Base-by-base conservation (phyloP, 257 asterid genomes). In the Oldenlandia corymbosa region DNA sequence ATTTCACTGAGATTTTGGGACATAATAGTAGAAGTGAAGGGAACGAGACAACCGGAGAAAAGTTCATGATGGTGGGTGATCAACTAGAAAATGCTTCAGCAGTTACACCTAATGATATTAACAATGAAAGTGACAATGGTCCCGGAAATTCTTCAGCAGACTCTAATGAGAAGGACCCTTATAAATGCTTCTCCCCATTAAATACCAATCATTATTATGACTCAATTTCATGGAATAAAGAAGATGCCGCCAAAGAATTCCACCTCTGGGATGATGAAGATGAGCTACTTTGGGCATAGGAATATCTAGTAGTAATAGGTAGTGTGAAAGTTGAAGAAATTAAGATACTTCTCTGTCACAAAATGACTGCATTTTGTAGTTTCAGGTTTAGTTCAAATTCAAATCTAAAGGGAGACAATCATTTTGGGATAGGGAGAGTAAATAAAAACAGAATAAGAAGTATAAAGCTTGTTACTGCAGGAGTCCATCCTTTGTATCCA, bases 121-220 rank as follows among this genome's bases (percentile, higher is more conserved):
- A 30, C 21, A 55, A 50, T 41, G 79, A 61, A 5, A 51, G 43
- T 36, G 67, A 54, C 10, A 24, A 64, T 14, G 74, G 62, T 47
- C 43, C 27, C n/a, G n/a, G n/a, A 59, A 32, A 56, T 43, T 28
- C 41, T n/a, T n/a, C 27, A 34, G 31, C 52, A 10, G 65, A 70
- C 12, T 39, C 24, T n/a, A n/a, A 11, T 62, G 48, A 7, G n/a
- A 34, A 3, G 45, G n/a, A 45, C 46, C 17, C 59, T 28, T 64
- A 70, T 41, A 71, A 46, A 12, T 65, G 77, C 60, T 74, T 66
- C 21, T 72, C 90, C 39, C 84, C 90, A 1, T 8, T 73, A 3
- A n/a, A 51, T 57, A 67, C 82, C 12, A 68, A 68, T 61, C 74
- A n/a, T n/a, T n/a, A 49, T n/a, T 71, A 68, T 39, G 81, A 75